Evolutionary conservation across 2,329 filamentous ascomycete genomes (phyloP), one percentile per base, ranked within the genome.

Genomic region (Torrubiellomyces zombiae): DNA sequence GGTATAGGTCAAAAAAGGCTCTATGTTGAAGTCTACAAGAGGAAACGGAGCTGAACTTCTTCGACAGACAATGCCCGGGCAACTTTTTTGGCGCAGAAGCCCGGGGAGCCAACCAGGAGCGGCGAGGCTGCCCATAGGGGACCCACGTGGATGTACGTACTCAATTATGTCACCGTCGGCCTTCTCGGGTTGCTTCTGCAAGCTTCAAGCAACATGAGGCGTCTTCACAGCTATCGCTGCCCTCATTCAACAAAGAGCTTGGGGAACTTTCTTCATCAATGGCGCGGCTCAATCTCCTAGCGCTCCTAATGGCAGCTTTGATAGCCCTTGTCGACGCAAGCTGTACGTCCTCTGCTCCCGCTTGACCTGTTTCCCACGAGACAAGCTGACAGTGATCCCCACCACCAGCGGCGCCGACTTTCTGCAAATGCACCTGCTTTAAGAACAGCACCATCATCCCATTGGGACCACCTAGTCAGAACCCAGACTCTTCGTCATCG

Each of bases 381-480:
- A 23, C 23, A 27, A 15, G 32, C 42, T 43, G 33, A 47, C 34
- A 27, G 18, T 14, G 17, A 5, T 27, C 8, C 18, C 3, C 14
- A n/a, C 13, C 5, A 9, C 39, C 20, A 74, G 68, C 63, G 16
- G 61, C 67, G 21, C 68, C 67, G 11, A 67, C 64, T 2, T 75
- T 75, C 45, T 75, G 70, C 58, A 75, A 75, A 58, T 75, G 70
- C 52, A 75, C 67, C 37, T 75, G 70, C 53, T 72, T 72, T 53
- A 67, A 66, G 38, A 75, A 75, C 53, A 71, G 65, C 56, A 75
- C 68, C 35, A 71, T 75, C 39, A 71, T 75, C 41, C 58, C 63
- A 9, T 58, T 74, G 7, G 63, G 58, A n/a, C 58, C 62, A 10
- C 32, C 34, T 13, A 28, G 35, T 4, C 48, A 56, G 30, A 38